Base-by-base conservation (phyloP, 108 stramenopile genomes). In the Cyclotella kingstonii region DNA sequence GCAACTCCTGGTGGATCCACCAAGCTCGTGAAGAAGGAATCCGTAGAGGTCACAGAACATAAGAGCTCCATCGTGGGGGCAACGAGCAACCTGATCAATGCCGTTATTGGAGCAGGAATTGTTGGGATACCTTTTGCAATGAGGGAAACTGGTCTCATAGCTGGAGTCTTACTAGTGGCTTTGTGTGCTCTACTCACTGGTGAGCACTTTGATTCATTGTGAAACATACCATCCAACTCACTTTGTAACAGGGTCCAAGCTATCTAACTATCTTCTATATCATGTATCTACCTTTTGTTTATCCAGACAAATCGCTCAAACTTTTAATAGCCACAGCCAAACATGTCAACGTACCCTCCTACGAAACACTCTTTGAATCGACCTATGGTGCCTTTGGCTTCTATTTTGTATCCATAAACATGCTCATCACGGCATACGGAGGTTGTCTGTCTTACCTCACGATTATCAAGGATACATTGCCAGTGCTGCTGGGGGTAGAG, bases 51-150 rank as follows among this genome's bases (percentile, higher is more conserved):
- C 21, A 62, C 55, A 27, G 91, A 92, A 65, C 54, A 80, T 51
- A 91, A 86, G 54, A 84, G 84, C 4, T 63, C 78, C 21, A 34
- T 90, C 1, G 34, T 77, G 22, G 90, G 89, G n/a, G 86, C 87
- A 28, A 50, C 81, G 4, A 70, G 83, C 38, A 95, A 95, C 62
- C 43, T 95, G 14, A 65, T 92, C 55, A 91, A 91, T 81, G 79
- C 84, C 21, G 89, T 95, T 45, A 85, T 95, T 18, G 94, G 94
- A 4, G 70, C 80, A 21, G 94, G 94, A 0, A 95, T 95, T 44
- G 85, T 95, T 0, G 94, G 91, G 6, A 78, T 95, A 12, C 94
- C 94, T 9, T 92, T 68, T 77, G 90, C 94, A 52, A 63, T 95
- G 28, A 71, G 82, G 53, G 71, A 91, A 67, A 72, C 86, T 25